Conservation (phyloP, 257 asterid genomes). For the Plantago ovata region DNA sequence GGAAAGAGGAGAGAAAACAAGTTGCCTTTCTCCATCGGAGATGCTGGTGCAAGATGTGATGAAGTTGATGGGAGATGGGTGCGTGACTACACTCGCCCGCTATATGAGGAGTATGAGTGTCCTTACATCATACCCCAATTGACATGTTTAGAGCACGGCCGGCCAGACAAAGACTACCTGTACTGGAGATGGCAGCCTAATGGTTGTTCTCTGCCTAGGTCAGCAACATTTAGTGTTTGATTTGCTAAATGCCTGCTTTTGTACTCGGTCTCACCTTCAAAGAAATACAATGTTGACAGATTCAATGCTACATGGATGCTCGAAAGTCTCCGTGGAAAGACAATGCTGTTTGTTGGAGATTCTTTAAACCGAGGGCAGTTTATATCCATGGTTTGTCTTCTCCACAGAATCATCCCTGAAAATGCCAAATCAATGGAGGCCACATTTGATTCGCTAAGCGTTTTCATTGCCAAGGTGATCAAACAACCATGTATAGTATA, state of each 20-base stretch:
- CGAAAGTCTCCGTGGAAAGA: slow-evolving; percentile 56
- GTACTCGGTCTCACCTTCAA: background rate
- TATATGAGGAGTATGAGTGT: slow-evolving; percentile 12
- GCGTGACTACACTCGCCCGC: slow-evolving; percentile 5
- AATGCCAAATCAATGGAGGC: slow-evolving; percentile 46
- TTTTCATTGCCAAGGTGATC: slow-evolving; percentile 74
- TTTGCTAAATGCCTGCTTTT: too few relatives aligned
- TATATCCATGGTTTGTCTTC: slow-evolving; percentile 80
- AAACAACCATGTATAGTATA: background rate
- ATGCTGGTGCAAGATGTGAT: slow-evolving; percentile 1
- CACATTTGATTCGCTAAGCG: slow-evolving; percentile 42
- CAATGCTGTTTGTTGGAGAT: slow-evolving; percentile 90
- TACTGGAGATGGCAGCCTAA: slow-evolving; percentile 15
- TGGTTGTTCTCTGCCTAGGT: slow-evolving; percentile 17
- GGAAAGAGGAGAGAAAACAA: background rate
- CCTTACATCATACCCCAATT: slow-evolving; percentile 16
- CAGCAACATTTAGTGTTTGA: background rate
- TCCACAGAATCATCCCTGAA: slow-evolving; percentile 56
- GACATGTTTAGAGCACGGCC: slow-evolving; percentile 14
- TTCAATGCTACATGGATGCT: slow-evolving; percentile 50
- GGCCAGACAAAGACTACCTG: slow-evolving; percentile 11
- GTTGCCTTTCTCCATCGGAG: background rate
- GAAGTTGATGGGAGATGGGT: slow-evolving; percentile 11
- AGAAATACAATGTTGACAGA: slow-evolving; percentile 16
- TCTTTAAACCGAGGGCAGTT: slow-evolving; percentile 83